phyloP scores from a whole-genome alignment of 1,139 yeast genomes.

The Geotrichum reessii region DNA sequence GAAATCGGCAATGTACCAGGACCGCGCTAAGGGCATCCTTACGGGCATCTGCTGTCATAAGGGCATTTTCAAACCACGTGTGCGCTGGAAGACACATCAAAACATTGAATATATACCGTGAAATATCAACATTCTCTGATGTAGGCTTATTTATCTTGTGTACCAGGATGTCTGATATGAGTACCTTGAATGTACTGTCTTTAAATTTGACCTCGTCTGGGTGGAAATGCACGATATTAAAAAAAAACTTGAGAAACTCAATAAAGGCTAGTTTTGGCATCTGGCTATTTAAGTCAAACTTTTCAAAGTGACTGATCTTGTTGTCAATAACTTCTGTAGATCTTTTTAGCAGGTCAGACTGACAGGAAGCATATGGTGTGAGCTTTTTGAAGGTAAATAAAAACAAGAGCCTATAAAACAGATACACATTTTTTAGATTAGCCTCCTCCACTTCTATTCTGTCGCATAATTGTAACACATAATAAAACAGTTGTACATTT shows the following conservation, averaged over 20 bases:
- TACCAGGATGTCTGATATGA: slow-evolving; percentile 10
- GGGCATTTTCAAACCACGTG: slow-evolving; percentile 16
- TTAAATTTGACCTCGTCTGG: slow-evolving; percentile 3
- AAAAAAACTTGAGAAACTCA: slow-evolving; percentile 23
- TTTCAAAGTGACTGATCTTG: slow-evolving; percentile 7
- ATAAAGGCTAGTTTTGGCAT: slow-evolving; percentile 19
- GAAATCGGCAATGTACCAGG: neutral
- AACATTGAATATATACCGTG: slow-evolving; percentile 22
- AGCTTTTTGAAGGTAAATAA: slow-evolving; percentile 22
- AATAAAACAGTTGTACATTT: neutral
- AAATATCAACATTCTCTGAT: slow-evolving; percentile 15
- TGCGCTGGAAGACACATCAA: slow-evolving; percentile 20
- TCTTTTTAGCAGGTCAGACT: slow-evolving; percentile 18
- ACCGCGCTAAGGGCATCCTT: neutral
- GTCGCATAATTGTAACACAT: neutral
- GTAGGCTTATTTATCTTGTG: slow-evolving; percentile 14
- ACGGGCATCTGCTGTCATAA: neutral
- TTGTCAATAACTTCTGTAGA: slow-evolving; percentile 9
- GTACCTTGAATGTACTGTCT: slow-evolving; percentile 13
- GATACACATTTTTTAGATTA: neutral
- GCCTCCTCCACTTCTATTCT: neutral
- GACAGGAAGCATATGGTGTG: neutral
- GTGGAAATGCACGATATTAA: slow-evolving; percentile 24
- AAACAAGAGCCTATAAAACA: slow-evolving; percentile 22
- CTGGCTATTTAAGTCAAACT: slow-evolving; percentile 1